Percentiles rank a stretch among this genome's conserved stretches.
phyloP scores from a whole-genome alignment of 257 asterid genomes.

The Gentiana straminea region DNA sequence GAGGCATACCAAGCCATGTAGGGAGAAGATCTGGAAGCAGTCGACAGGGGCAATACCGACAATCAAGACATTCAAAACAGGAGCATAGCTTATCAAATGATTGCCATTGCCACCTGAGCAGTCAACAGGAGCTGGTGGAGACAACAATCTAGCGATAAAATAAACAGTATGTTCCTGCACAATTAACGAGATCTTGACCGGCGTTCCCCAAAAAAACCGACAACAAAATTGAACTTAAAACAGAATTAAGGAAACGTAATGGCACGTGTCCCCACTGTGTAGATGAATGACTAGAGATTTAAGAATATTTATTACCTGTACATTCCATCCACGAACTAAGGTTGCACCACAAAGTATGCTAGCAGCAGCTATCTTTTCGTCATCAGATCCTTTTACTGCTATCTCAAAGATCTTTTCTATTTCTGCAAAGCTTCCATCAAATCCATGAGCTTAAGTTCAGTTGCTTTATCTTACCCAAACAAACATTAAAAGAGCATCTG shows the following conservation, averaged over 20 bases:
- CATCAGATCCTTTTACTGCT: conserved; percentile 64
- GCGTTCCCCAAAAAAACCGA: no score
- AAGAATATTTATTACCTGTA: conserved; percentile 50
- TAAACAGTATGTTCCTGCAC: conserved; percentile 82
- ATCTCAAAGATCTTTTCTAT: conserved; percentile 79
- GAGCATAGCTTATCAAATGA: conserved; percentile 79
- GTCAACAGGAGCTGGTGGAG: conserved; percentile 70
- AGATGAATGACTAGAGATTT: neutral
- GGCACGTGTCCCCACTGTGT: neutral
- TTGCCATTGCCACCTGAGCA: conserved; percentile 55
- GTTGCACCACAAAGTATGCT: conserved; percentile 88
- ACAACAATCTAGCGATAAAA: conserved; percentile 73
- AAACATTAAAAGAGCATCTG: conserved; percentile 22
- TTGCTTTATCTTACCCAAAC: conserved; percentile 49
- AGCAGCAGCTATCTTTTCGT: conserved; percentile 81
- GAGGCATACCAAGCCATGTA: conserved; percentile 80
- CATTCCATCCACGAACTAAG: conserved; percentile 71
- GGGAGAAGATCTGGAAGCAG: conserved; percentile 86
- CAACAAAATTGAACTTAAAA: neutral
- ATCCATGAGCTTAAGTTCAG: conserved; percentile 86
- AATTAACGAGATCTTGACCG: conserved; percentile 7
- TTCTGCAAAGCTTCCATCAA: conserved; percentile 95
- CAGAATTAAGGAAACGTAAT: neutral
- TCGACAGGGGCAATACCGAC: conserved; percentile 93
- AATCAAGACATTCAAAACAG: conserved; percentile 79